Conservation (phyloP, 2,329 filamentous ascomycete genomes). For the Nemania sp. region DNA sequence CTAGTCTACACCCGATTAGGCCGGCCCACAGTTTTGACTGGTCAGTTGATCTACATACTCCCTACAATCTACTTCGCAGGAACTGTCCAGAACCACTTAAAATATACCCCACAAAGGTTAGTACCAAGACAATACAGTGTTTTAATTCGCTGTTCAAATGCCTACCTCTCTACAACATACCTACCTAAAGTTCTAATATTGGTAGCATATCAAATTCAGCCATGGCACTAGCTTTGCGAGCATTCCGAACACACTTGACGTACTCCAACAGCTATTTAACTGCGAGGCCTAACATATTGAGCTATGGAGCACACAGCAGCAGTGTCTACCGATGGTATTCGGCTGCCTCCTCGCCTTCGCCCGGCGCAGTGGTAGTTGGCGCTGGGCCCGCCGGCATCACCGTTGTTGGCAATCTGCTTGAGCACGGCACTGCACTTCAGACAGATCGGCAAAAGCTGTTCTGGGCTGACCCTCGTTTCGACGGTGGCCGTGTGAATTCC, state of each 20-base stretch:
- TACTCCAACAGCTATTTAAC: neutral
- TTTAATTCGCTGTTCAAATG: no score
- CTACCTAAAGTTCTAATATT: neutral
- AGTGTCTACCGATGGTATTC: constrained; percentile 45
- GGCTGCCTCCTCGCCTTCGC: constrained; percentile 14
- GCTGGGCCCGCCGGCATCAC: constrained; percentile 64
- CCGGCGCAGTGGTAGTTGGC: constrained; percentile 59
- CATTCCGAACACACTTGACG: constrained; percentile 13
- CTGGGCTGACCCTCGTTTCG: constrained; percentile 63
- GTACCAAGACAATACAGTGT: no score
- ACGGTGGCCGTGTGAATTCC: constrained; percentile 55
- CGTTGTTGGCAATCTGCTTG: constrained; percentile 64
- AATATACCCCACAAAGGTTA: no score
- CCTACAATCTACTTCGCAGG: no score
- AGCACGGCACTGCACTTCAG: constrained; percentile 45
- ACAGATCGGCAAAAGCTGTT: constrained; percentile 49
- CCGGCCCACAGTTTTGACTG: no score
- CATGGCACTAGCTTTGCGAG: constrained; percentile 17
- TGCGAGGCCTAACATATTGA: neutral
- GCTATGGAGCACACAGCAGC: constrained; percentile 6
- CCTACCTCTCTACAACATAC: no score
- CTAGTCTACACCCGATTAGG: no score
- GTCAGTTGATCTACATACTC: no score
- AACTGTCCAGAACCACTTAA: no score
- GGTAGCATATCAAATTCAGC: constrained; percentile 6